These are phyloP conservation scores for Aspergillus aculeatus DNA, from an alignment of 2,329 filamentous ascomycete genomes.

Conservation along the genomic window DNA sequence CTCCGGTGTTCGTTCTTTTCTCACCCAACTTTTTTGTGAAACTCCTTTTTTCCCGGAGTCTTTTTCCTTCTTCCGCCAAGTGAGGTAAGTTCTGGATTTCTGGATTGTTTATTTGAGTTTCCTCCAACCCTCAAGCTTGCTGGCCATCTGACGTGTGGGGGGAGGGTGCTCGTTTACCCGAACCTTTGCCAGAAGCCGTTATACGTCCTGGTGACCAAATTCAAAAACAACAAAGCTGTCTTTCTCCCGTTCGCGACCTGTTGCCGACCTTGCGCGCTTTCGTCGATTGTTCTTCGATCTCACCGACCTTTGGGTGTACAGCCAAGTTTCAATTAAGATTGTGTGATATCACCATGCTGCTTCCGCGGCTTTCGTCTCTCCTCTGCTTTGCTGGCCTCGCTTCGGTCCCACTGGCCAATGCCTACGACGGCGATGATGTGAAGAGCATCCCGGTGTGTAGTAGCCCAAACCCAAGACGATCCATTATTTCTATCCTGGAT, in stretches of 20 bases:
- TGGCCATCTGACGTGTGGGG: neutral
- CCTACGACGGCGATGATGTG: slow-evolving; percentile 52
- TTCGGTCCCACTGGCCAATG: slow-evolving; percentile 30
- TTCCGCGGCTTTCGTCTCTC: slow-evolving; percentile 35
- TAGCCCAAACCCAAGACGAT: neutral
- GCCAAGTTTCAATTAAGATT: neutral
- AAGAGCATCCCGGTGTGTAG: slow-evolving; percentile 64
- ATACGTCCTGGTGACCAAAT: neutral
- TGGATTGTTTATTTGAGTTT: neutral
- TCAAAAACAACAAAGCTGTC: neutral
- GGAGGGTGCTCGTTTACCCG: neutral
- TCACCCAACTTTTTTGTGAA: slow-evolving; percentile 7
- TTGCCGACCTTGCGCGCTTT: neutral
- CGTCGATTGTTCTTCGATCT: no score
- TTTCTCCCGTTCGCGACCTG: slow-evolving; percentile 7
- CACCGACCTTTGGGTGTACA: no score
- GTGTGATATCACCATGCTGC: slow-evolving; percentile 28
- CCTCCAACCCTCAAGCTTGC: neutral
- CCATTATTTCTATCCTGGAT: no score
- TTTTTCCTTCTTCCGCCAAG: slow-evolving; percentile 8
- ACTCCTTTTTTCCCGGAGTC: neutral
- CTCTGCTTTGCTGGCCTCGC: slow-evolving; percentile 37
- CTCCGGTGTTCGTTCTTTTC: slow-evolving; percentile 4
- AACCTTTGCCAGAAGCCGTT: no score
- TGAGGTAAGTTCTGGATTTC: no score